Base-by-base conservation (phyloP, 441 rosid genomes). In the Kokia cookei region DNA sequence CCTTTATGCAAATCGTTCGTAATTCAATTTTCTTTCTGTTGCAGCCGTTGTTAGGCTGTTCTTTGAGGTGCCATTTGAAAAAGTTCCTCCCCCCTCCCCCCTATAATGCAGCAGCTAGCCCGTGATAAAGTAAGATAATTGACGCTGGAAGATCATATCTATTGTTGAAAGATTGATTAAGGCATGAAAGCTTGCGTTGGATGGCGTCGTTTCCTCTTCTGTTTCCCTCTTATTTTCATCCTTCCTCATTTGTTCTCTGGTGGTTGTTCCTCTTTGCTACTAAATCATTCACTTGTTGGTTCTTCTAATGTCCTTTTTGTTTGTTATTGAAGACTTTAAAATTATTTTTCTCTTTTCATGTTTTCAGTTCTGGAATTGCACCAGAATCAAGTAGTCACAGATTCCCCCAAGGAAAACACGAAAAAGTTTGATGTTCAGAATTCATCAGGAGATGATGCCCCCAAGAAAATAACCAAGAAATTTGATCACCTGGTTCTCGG, bases 401-500 rank as follows among this genome's bases (percentile, higher is more conserved):
- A 79, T 78, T 12, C 71, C 55, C 78, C 62, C 13, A 86, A 77
- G 75, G 78, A 76, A 58, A 82, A 51, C 40, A 83, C 72, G 57
- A 81, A 79, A 73, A 91, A 92, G 77, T 77, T 82, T 40, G 93
- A 92, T 75, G 93, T 89, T 77, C 81, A 50, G 43, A 78, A 73
- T 48, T 63, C 86, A 19, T 61, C 29, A 26, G 73, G 73, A 55
- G 78, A 79, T 79, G 11, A 79, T 78, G 13, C 75, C 53, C 79
- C 65, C 32, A 86, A 77, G 79, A 81, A 76, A 61, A 83, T 47
- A 35, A 83, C 74, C 67, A 83, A 79, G 76, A 91, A 96, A 78
- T 79, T 82, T 50, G 94, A 92, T 75, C 98, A 90, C 77, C 78
- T 93, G 63, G 86, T 96, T 69, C 83, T 93, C 59, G 98, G 87